phyloP scores from a whole-genome alignment of 2,329 filamentous ascomycete genomes.

The Colletotrichum melonis region DNA sequence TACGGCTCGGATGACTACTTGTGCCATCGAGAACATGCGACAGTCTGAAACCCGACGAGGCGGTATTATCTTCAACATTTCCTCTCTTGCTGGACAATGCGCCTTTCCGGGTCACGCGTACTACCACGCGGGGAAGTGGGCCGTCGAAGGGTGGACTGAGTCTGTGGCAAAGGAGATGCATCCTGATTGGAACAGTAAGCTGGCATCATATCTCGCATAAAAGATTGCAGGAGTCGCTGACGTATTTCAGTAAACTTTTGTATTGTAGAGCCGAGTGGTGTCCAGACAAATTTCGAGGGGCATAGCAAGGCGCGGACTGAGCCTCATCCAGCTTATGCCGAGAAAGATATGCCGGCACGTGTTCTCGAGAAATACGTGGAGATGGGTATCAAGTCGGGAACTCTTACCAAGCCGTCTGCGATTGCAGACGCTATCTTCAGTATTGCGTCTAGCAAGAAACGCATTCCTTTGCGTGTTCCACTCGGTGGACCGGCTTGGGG shows the following conservation, averaged over 20 bases:
- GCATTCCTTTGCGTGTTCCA: constrained; percentile 54
- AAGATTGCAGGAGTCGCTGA: constrained; percentile 39
- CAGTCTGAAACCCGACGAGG: constrained; percentile 38
- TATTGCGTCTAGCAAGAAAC: constrained; percentile 45
- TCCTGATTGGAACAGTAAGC: constrained; percentile 39
- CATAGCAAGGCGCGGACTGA: constrained; percentile 34
- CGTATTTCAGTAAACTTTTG: constrained; percentile 47
- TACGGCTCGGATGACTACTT: constrained; percentile 50
- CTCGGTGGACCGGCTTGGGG: constrained; percentile 52
- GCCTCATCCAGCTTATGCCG: constrained; percentile 52
- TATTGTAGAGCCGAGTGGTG: constrained; percentile 54
- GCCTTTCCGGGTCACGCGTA: constrained; percentile 38
- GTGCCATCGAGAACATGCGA: constrained; percentile 51
- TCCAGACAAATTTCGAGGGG: constrained; percentile 49
- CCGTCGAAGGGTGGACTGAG: constrained; percentile 40
- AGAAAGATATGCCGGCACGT: constrained; percentile 46
- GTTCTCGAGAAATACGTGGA: constrained; percentile 38
- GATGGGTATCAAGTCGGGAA: constrained; percentile 15
- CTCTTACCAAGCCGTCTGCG: constrained; percentile 43
- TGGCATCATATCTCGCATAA: background rate
- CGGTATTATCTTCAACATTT: constrained; percentile 42
- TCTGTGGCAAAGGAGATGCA: constrained; percentile 38
- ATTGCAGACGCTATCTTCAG: constrained; percentile 50
- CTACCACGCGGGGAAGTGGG: constrained; percentile 41
- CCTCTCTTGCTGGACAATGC: constrained; percentile 36